A percentile compares a stretch with the other conserved stretches of the same genome.
These are phyloP conservation scores for Leptosphaerulina australis DNA, from an alignment of 2,329 filamentous ascomycete species.

Conservation along the genomic window DNA sequence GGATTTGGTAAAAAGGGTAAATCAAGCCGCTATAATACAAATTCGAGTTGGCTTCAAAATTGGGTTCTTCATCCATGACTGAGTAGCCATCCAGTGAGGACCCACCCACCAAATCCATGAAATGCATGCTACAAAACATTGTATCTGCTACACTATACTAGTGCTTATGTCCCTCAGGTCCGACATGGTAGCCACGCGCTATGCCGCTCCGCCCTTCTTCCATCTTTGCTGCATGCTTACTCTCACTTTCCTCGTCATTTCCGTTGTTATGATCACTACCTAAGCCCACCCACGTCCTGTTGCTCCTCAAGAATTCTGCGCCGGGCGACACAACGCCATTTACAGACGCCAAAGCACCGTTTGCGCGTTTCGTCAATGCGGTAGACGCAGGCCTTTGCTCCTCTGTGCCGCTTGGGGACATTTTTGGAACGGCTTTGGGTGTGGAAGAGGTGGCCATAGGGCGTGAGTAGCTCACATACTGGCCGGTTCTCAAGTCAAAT, in stretches of 20 bases:
- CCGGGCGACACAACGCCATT: constrained; percentile 89
- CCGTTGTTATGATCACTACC: constrained; percentile 78
- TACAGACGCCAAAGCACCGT: constrained; percentile 77
- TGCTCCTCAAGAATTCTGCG: constrained; percentile 80
- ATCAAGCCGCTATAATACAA: too few relatives aligned
- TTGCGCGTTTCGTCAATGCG: constrained; percentile 67
- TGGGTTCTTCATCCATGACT: too few relatives aligned
- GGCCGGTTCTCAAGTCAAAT: constrained; percentile 89
- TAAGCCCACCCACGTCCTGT: constrained; percentile 88
- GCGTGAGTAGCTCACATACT: constrained; percentile 77
- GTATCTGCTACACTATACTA: not conserved
- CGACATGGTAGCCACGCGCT: constrained; percentile 84
- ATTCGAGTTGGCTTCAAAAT: too few relatives aligned
- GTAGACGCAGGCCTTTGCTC: constrained; percentile 44
- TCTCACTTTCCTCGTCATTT: constrained; percentile 63
- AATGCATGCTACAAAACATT: too few relatives aligned
- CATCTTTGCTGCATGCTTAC: constrained; percentile 67
- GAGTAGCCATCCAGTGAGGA: too few relatives aligned
- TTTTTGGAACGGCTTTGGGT: constrained; percentile 28
- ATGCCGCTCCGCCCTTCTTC: constrained; percentile 88
- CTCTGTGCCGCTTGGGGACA: not conserved
- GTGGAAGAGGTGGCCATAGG: constrained; percentile 61
- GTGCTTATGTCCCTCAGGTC: constrained; percentile 53
- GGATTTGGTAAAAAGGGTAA: constrained; percentile 98
- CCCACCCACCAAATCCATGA: too few relatives aligned